A percentile compares a stretch with the other conserved stretches of the same genome.
phyloP scores from a whole-genome alignment of 768 basidiomycete species.

The Hydnomerulius pinastri region DNA sequence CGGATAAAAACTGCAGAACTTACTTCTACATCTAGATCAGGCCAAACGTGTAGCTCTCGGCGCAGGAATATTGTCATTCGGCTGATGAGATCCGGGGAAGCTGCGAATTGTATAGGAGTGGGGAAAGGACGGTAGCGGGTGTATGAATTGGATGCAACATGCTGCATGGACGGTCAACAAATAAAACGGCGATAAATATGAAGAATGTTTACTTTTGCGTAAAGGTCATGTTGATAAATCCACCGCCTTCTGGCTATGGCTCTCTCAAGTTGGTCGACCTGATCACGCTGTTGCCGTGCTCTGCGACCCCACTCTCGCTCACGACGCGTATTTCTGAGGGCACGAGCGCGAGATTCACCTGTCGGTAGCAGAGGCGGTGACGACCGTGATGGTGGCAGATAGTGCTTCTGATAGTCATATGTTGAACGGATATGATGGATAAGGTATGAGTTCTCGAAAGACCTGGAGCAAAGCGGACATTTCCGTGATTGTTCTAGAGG shows the following conservation, averaged over 20 bases:
- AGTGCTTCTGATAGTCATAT: slow-evolving; percentile 82
- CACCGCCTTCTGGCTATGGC: slow-evolving; percentile 74
- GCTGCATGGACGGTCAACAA: slow-evolving; percentile 47
- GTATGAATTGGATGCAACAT: slow-evolving; percentile 84
- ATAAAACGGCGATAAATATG: neutral
- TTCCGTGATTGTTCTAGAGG: slow-evolving; percentile 69
- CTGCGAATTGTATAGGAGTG: slow-evolving; percentile 80
- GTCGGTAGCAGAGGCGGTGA: slow-evolving; percentile 42
- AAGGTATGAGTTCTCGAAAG: slow-evolving; percentile 65
- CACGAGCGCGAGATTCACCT: slow-evolving; percentile 27
- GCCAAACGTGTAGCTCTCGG: slow-evolving; percentile 87
- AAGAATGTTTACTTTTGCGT: slow-evolving; percentile 70
- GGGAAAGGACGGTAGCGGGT: slow-evolving; percentile 91
- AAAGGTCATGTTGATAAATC: slow-evolving; percentile 79
- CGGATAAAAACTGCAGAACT: slow-evolving; percentile 19
- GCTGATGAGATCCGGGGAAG: slow-evolving; percentile 71
- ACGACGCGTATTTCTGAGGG: slow-evolving; percentile 33
- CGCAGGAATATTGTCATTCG: slow-evolving; percentile 81
- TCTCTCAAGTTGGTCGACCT: slow-evolving; percentile 70
- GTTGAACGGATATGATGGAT: slow-evolving; percentile 80
- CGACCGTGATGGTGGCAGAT: slow-evolving; percentile 62
- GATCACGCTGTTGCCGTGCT: slow-evolving; percentile 50
- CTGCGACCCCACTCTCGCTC: slow-evolving; percentile 60
- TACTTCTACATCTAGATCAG: slow-evolving; percentile 87
- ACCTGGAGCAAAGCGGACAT: slow-evolving; percentile 74